A percentile compares a stretch with the other conserved stretches of the same genome.
Evolutionary conservation across 768 basidiomycete genomes (phyloP).

Genomic region (Hypsizygus marmoreus): DNA sequence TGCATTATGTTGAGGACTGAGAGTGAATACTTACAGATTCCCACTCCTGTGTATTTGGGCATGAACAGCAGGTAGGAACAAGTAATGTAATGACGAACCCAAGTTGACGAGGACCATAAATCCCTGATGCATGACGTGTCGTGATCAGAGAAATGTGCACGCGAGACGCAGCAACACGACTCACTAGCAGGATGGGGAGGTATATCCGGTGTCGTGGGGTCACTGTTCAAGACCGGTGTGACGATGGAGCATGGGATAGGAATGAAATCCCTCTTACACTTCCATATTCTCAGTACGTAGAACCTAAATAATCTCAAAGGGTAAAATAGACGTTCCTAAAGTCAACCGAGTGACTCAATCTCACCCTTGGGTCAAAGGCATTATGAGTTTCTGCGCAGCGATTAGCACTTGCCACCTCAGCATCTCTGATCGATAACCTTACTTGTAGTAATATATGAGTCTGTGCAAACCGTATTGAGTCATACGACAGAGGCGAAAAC

Average conservation of each 20-base stretch:
- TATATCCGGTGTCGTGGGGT: no score
- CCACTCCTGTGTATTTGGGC: background rate
- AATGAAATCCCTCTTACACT: background rate
- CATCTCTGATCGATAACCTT: no score
- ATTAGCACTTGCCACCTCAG: no score
- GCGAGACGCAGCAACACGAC: no score
- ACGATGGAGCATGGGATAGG: background rate
- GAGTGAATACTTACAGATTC: background rate
- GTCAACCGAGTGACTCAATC: no score
- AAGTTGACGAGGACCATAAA: background rate
- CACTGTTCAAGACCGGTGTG: no score
- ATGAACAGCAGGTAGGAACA: background rate
- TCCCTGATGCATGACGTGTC: no score
- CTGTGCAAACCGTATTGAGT: background rate
- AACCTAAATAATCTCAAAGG: background rate
- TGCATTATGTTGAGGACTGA: background rate
- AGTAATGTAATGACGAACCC: background rate
- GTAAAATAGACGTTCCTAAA: background rate
- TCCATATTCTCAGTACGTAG: slow-evolving; percentile 3
- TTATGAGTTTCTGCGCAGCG: slow-evolving; percentile 2
- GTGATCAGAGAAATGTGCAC: no score
- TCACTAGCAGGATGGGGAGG: no score
- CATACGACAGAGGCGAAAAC: background rate
- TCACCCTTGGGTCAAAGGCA: no score
- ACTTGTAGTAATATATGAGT: background rate